These are phyloP conservation scores for Melastoma candidum DNA, from an alignment of 441 rosid species.

Conservation along the genomic window DNA sequence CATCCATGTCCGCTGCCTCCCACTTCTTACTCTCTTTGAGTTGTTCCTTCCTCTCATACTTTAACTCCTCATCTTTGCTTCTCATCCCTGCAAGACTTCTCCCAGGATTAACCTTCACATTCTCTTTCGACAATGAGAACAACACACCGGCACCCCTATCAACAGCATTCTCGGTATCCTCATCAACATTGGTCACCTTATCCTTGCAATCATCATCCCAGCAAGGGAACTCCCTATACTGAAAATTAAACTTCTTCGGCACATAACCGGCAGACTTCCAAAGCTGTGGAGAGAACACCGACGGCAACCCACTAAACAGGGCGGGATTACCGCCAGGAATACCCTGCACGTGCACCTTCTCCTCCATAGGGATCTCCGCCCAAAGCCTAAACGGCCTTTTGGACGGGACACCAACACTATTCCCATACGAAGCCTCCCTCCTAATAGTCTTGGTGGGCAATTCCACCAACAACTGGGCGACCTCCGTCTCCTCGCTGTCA, in stretches of 20 bases:
- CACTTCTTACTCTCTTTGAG: slow-evolving; percentile 29
- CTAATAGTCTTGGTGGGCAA: slow-evolving; percentile 76
- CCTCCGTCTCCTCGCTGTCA: slow-evolving; percentile 83
- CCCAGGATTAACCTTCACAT: slow-evolving; percentile 31
- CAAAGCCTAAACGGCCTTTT: slow-evolving; percentile 53
- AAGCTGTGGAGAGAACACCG: slow-evolving; percentile 58
- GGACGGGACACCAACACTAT: slow-evolving; percentile 17
- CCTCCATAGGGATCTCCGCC: slow-evolving; percentile 73
- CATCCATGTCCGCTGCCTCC: slow-evolving; percentile 33
- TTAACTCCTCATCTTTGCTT: slow-evolving; percentile 23
- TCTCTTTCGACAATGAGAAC: slow-evolving; percentile 72
- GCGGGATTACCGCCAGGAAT: slow-evolving; percentile 83
- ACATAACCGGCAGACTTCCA: slow-evolving; percentile 96
- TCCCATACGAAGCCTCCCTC: slow-evolving; percentile 38
- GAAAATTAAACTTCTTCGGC: slow-evolving; percentile 84
- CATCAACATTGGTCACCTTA: slow-evolving; percentile 24
- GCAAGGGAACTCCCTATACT: slow-evolving; percentile 78
- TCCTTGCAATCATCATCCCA: slow-evolving; percentile 49
- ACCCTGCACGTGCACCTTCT: slow-evolving; percentile 89
- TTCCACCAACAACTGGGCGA: slow-evolving; percentile 85
- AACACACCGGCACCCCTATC: slow-evolving; percentile 79
- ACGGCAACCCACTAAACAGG: slow-evolving; percentile 59
- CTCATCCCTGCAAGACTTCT: slow-evolving; percentile 32
- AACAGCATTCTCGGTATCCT: slow-evolving; percentile 36
- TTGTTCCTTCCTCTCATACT: slow-evolving; percentile 22